These are phyloP conservation scores for Xylaria sp. DNA, from an alignment of 2,329 filamentous ascomycete genomes.

Conservation along the genomic window DNA sequence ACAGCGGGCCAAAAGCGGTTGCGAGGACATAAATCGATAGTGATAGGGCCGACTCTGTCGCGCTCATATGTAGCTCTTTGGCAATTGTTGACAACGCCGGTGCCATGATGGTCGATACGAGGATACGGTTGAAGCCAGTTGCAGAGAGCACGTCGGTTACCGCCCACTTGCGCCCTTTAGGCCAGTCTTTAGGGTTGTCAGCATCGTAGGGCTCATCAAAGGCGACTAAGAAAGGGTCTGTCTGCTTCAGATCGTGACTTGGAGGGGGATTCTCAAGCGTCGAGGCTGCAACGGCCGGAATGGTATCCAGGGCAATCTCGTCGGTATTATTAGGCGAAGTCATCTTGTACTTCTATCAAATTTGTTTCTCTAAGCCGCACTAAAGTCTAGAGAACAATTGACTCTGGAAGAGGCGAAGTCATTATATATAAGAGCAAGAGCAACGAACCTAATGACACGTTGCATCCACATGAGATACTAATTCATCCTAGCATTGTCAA, in stretches of 20 bases:
- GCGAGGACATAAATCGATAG: conserved; percentile 56
- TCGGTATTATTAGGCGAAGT: neutral
- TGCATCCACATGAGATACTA: neutral
- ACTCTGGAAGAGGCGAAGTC: neutral
- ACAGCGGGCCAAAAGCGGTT: conserved; percentile 55
- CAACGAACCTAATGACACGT: neutral
- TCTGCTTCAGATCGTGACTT: conserved; percentile 19
- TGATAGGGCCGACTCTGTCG: conserved; percentile 58
- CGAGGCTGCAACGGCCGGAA: neutral
- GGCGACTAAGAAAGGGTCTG: conserved; percentile 30
- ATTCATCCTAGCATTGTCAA: neutral
- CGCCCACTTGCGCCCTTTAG: conserved; percentile 56
- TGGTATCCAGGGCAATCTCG: conserved; percentile 20
- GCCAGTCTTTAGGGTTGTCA: conserved; percentile 55
- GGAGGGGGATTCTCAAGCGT: conserved; percentile 8
- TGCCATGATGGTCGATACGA: conserved; percentile 63
- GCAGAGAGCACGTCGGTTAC: conserved; percentile 60
- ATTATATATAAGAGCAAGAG: neutral
- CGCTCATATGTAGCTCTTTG: conserved; percentile 61
- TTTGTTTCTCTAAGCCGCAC: neutral
- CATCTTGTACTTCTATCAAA: conserved; percentile 9
- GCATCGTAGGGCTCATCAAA: conserved; percentile 38
- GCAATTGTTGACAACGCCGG: conserved; percentile 61
- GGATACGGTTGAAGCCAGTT: conserved; percentile 61
- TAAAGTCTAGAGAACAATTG: neutral